Evolutionary conservation across 495 filamentous ascomycete genomes (phyloP).

Genomic region (Penicillium pancosmium): DNA sequence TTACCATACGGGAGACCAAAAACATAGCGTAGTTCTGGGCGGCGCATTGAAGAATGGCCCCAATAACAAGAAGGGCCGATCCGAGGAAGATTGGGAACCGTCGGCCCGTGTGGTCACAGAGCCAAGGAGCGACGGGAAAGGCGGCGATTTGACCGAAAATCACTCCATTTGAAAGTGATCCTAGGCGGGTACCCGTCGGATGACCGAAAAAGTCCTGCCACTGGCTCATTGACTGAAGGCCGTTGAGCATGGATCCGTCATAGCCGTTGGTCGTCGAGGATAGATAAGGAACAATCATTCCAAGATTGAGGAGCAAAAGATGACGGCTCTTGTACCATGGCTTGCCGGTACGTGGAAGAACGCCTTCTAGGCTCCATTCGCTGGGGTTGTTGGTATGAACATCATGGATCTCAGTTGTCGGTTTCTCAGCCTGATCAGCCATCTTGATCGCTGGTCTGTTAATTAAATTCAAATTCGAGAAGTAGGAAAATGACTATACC

Average conservation of each 20-base stretch:
- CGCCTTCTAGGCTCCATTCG: conserved; percentile 11
- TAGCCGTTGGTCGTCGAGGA: conserved; percentile 25
- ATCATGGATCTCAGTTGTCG: conserved; percentile 1
- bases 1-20: conserved; percentile 24
- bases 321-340: conserved; percentile 18
- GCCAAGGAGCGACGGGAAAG: conserved; percentile 21
- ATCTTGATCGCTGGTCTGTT: conserved; percentile 4
- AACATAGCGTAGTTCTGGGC: conserved; percentile 30
- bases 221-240: conserved; percentile 27
- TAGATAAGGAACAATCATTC: conserved; percentile 17
- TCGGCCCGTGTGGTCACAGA: conserved; percentile 20
- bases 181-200: conserved; percentile 25
- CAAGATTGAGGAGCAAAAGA: conserved; percentile 15
- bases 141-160: conserved; percentile 29
- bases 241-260: conserved; percentile 36
- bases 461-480: background rate
- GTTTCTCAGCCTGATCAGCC: background rate
- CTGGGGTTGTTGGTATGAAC: background rate
- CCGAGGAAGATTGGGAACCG: conserved; percentile 24
- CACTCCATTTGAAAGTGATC: conserved; percentile 24
- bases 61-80: conserved; percentile 25
- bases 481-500: background rate
- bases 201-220: conserved; percentile 26
- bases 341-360: conserved; percentile 7
- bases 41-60: conserved; percentile 11